phyloP scores from a whole-genome alignment of 2,329 filamentous ascomycete species.

The Xylariaceae sp. region DNA sequence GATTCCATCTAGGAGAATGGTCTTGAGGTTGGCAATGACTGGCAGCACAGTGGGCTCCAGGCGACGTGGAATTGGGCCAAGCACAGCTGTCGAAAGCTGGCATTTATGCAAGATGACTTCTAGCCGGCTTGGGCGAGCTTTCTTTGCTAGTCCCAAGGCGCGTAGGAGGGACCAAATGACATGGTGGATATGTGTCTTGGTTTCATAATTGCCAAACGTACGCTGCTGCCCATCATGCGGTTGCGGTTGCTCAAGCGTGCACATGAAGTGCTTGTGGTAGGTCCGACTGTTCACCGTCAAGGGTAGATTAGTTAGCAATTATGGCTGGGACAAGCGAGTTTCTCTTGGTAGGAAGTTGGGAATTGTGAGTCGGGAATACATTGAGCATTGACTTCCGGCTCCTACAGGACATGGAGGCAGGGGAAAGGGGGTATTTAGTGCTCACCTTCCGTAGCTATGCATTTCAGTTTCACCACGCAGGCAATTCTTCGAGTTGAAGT shows the following conservation, averaged over 20 bases:
- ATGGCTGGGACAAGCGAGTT: background rate
- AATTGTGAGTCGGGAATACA: background rate
- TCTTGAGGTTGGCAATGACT: background rate
- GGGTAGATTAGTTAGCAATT: background rate
- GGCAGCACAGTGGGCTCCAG: background rate
- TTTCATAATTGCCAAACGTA: background rate
- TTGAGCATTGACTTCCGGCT: background rate
- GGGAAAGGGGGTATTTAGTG: too few relatives aligned
- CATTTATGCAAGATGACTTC: background rate
- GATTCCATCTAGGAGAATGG: too few relatives aligned
- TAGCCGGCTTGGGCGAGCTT: background rate
- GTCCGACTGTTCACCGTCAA: background rate
- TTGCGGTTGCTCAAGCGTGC: background rate
- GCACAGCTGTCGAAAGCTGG: conserved; percentile 3
- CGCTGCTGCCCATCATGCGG: background rate
- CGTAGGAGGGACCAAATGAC: conserved; percentile 34
- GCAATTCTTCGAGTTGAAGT: conserved; percentile 45
- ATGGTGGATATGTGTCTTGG: conserved; percentile 12
- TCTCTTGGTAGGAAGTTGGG: background rate
- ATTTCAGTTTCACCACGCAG: conserved; percentile 41
- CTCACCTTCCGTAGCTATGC: conserved; percentile 45
- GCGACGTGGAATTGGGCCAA: conserved; percentile 1
- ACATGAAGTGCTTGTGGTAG: background rate
- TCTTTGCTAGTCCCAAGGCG: conserved; percentile 28
- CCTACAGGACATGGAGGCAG: too few relatives aligned